phyloP scores from a whole-genome alignment of 2,329 filamentous ascomycete species.

The Cladophialophora psammophila region DNA sequence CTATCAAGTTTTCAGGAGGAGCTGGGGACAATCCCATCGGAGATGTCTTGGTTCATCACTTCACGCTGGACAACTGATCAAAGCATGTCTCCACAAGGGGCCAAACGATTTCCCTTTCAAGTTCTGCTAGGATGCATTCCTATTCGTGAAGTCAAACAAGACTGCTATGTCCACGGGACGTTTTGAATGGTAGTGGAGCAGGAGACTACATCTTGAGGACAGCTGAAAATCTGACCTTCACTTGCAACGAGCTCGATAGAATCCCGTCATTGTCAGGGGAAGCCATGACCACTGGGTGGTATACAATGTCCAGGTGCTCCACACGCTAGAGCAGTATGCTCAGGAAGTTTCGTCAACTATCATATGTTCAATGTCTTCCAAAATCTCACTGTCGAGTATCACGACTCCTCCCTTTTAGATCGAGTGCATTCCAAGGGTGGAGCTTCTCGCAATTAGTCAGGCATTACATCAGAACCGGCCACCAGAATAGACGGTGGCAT shows the following conservation, averaged over 20 bases:
- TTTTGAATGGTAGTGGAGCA: not conserved
- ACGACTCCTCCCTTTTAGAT: not conserved
- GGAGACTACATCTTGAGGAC: not conserved
- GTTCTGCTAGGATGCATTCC: not conserved
- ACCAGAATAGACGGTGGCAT: not conserved
- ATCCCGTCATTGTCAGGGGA: not conserved
- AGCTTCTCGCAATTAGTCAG: not conserved
- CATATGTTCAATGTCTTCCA: not conserved
- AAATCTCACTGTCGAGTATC: not conserved
- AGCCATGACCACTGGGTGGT: not conserved
- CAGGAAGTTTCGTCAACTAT: not conserved
- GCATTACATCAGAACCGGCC: not conserved
- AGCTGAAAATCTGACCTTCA: not conserved
- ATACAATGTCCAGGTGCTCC: not conserved
- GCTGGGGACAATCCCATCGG: not conserved
- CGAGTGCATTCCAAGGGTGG: not conserved
- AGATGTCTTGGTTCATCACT: not conserved
- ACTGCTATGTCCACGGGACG: not conserved
- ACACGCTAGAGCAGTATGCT: constrained; percentile 1
- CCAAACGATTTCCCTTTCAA: constrained; percentile 14
- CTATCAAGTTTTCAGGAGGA: not conserved
- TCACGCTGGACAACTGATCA: not conserved
- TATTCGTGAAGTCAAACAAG: not conserved
- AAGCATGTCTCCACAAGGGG: not conserved
- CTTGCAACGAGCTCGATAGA: not conserved